Evolutionary conservation across 2,329 filamentous ascomycete genomes (phyloP).

Genomic region (Colletotrichum melonis): DNA sequence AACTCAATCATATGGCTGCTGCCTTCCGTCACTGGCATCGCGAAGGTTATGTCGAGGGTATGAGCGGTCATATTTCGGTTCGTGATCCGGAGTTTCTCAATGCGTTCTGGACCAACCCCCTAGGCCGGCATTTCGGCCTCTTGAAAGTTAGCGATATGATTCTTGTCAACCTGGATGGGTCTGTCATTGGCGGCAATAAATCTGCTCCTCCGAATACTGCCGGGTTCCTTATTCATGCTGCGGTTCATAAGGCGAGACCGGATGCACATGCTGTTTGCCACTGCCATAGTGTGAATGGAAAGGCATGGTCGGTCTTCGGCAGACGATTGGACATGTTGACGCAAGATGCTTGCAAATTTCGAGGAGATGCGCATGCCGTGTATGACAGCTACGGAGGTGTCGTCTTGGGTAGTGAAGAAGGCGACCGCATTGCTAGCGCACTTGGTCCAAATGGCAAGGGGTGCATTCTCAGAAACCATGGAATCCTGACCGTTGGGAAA

Average conservation of each 20-base stretch:
- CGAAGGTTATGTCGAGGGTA: conserved; percentile 67
- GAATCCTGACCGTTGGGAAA: conserved; percentile 73
- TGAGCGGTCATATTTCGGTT: conserved; percentile 73
- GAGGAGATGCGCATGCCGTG: conserved; percentile 65
- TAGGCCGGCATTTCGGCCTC: conserved; percentile 66
- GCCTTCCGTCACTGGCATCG: conserved; percentile 69
- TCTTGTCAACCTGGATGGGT: conserved; percentile 60
- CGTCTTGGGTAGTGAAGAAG: conserved; percentile 70
- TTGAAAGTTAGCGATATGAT: conserved; percentile 63
- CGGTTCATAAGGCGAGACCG: conserved; percentile 62
- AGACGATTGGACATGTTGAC: conserved; percentile 72
- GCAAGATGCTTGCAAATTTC: conserved; percentile 67
- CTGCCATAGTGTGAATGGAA: conserved; percentile 63
- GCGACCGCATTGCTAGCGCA: conserved; percentile 69
- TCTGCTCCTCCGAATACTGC: conserved; percentile 25
- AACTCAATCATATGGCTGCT: conserved; percentile 64
- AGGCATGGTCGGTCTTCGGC: conserved; percentile 68
- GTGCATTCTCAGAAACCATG: conserved; percentile 77
- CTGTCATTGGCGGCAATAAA: conserved; percentile 71
- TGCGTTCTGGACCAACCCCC: conserved; percentile 75
- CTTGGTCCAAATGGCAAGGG: conserved; percentile 64
- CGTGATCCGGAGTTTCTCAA: conserved; percentile 68
- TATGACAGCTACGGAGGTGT: conserved; percentile 66
- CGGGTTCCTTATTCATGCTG: conserved; percentile 59
- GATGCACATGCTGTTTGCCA: conserved; percentile 66